These are phyloP conservation scores for Tricholoma sp. DNA, from an alignment of 768 basidiomycete species.

Conservation along the genomic window DNA sequence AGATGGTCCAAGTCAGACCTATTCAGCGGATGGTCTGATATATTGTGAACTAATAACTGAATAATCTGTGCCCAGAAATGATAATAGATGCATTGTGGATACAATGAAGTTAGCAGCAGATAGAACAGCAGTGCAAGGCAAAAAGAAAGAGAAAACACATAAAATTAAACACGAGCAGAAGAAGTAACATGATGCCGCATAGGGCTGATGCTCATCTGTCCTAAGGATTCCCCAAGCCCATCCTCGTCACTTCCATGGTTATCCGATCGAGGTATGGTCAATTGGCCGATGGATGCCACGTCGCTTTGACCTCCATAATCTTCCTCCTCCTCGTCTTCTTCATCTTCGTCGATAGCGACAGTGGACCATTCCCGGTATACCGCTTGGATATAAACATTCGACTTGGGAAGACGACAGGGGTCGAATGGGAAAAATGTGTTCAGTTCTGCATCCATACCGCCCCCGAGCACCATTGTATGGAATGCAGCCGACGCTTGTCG, in stretches of 20 bases:
- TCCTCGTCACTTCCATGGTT: conserved; percentile 33
- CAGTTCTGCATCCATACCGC: conserved; percentile 56
- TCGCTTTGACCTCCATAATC: conserved; percentile 36
- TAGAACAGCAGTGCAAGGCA: not conserved
- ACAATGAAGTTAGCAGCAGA: not conserved
- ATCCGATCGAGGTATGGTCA: conserved; percentile 13
- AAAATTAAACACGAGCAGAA: conserved; percentile 16
- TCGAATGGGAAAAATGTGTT: conserved; percentile 98
- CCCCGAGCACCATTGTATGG: conserved; percentile 26
- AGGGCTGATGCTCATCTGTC: conserved; percentile 84
- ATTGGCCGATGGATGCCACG: conserved; percentile 8
- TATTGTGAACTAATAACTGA: not conserved
- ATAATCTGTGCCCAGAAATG: not conserved
- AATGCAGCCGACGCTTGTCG: conserved; percentile 1
- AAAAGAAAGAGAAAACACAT: conserved; percentile 7
- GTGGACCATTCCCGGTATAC: conserved; percentile 89
- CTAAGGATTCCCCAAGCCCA: conserved; percentile 62
- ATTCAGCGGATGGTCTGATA: not conserved
- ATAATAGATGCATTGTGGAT: not conserved
- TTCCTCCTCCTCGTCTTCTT: conserved; percentile 57
- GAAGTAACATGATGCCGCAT: conserved; percentile 14
- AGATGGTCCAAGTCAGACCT: not conserved
- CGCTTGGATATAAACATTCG: conserved; percentile 67
- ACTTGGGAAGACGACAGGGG: conserved; percentile 86
- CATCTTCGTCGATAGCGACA: conserved; percentile 73